A percentile compares a stretch with the other conserved stretches of the same genome.
These are phyloP conservation scores for Spergularia bocconei DNA, from an alignment of 148 eudicot species.

Conservation along the genomic window DNA sequence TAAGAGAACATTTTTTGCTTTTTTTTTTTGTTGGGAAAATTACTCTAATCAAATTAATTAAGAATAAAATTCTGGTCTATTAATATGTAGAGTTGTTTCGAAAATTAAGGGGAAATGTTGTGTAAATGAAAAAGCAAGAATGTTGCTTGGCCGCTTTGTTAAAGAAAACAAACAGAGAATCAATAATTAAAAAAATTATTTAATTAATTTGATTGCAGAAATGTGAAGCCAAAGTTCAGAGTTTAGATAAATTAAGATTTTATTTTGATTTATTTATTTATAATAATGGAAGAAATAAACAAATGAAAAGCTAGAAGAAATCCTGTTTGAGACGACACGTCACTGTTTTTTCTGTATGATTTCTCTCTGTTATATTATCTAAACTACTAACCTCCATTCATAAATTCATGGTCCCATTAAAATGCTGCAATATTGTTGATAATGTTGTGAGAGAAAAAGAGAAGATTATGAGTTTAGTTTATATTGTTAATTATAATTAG, in stretches of 20 bases:
- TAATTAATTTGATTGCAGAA: not conserved
- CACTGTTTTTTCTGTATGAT: not conserved
- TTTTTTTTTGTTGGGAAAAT: constrained; percentile 1
- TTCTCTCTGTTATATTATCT: not conserved
- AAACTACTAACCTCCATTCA: constrained; percentile 1
- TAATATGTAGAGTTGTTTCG: constrained; percentile 5
- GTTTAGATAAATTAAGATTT: not conserved
- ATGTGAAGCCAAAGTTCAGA: constrained; percentile 1
- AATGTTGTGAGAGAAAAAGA: not conserved
- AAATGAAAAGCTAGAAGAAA: not conserved
- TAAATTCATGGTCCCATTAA: constrained; percentile 3
- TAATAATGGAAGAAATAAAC: not conserved
- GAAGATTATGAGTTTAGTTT: not conserved
- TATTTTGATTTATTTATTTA: not conserved
- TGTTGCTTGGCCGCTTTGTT: constrained; percentile 32
- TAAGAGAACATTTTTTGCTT: too few relatives aligned
- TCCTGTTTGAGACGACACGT: not conserved
- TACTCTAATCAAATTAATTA: too few relatives aligned
- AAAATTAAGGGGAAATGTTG: not conserved
- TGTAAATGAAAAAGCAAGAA: constrained; percentile 19
- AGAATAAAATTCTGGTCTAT: not conserved
- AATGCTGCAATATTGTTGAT: too few relatives aligned
- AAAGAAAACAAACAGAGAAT: constrained; percentile 10
- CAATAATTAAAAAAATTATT: not conserved
- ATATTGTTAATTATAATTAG: not conserved